Evolutionary conservation across 2,329 filamentous ascomycete species (phyloP), one percentile per base, ranked within the genome.

Genomic region (Claviceps arundinis): DNA sequence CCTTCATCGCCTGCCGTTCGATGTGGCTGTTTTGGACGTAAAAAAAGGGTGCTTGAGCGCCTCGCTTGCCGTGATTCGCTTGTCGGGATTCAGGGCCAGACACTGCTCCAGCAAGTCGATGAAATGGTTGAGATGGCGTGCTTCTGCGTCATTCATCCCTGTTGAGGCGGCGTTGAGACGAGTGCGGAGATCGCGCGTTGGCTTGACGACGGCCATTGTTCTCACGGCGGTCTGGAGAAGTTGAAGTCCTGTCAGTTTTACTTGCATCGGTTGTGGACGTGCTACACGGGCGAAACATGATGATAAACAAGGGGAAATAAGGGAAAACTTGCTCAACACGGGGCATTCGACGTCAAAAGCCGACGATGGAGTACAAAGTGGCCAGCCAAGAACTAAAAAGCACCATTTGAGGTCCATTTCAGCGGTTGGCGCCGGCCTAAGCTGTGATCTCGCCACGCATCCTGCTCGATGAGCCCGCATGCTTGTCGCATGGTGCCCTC

Each of bases 11-110:
- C 48, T 45, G 17, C 46, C 49, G 30, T 51, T 45, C 17, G 26
- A 42, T 26, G 44, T 46, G 7, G n/a, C 14, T 11, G 37, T 48
- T 51, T 55, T 59, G 24, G 75, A 70, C 26, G 70, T 72, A 60
- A 97, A 89, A 68, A 97, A 97, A 1, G 87, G 87, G 72, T 97
- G 91, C 63, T 82, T 84, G 60, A 97, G 72, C 48, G 93, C 93
- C 62, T 97, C 90, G 14, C 78, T 74, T 0, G 93, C 87, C 47
- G 87, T 91, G 61, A 93, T 87, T 56, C 93, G 80, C 74, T 94
- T 95, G 65, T 95, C 90, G 1, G 91, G 89, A 63, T 97, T 95
- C 57, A 97, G 76, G 54, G 84, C 82, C 57, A 98, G 74, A 64
- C 90, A 97, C 52, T 86, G 84, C 63, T 95, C 90, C 53, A 98